Evolutionary conservation across 805 yeast genomes (phyloP).

Genomic region (Kregervanrija delftensis): DNA sequence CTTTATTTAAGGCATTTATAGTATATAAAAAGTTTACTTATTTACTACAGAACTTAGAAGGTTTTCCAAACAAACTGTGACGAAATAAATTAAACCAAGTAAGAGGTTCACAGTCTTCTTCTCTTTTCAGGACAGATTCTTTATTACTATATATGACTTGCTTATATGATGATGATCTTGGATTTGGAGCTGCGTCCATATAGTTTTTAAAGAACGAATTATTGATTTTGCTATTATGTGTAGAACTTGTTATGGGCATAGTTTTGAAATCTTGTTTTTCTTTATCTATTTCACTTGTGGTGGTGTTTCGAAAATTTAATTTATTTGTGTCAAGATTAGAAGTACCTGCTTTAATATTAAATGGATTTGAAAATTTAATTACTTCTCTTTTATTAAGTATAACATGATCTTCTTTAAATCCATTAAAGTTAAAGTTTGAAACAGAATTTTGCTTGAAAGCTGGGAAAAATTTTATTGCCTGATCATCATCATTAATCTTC

Average conservation of each 20-base stretch:
- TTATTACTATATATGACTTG: no score
- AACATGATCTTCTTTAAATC: not conserved
- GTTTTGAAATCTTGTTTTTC: no score
- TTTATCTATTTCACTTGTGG: not conserved
- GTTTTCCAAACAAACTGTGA: constrained; percentile 43
- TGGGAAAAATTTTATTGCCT: constrained; percentile 24
- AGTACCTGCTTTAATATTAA: constrained; percentile 22
- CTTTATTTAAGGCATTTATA: no score
- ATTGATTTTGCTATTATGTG: no score
- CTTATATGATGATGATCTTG: no score
- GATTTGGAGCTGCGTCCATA: no score
- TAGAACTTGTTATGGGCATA: no score
- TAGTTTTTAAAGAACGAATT: no score
- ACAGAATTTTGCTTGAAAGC: constrained; percentile 11
- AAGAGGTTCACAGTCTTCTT: constrained; percentile 36
- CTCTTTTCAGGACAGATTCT: not conserved
- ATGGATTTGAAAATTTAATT: constrained; percentile 10
- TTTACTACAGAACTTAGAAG: constrained; percentile 25
- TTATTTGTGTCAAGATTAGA: constrained; percentile 14
- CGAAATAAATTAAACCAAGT: constrained; percentile 49
- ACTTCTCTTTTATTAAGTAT: not conserved
- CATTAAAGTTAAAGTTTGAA: constrained; percentile 7
- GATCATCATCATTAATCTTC: constrained; percentile 27
- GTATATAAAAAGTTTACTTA: not conserved
- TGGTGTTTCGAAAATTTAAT: constrained; percentile 13